Conservation (phyloP, 352 stramenopile species). For the Peronosclerospora sorghi region DNA sequence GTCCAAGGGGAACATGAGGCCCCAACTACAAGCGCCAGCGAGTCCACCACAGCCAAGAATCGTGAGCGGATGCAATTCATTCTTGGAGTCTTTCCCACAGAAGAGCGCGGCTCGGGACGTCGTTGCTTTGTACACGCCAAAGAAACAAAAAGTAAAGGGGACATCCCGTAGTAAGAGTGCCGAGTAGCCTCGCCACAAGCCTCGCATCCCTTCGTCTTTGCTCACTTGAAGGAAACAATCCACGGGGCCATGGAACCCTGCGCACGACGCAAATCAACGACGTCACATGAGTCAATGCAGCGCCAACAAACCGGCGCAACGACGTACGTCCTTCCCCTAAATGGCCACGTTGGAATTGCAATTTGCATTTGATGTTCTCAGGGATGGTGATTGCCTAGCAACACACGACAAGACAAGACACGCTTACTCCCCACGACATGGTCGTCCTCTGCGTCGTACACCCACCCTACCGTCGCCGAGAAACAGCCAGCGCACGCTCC, state of each 20-base stretch:
- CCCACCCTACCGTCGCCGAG: slow-evolving; percentile 47
- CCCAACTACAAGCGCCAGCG: slow-evolving; percentile 57
- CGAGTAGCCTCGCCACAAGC: slow-evolving; percentile 73
- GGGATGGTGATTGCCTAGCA: slow-evolving; percentile 68
- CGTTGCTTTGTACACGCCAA: slow-evolving; percentile 72
- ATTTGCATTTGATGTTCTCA: slow-evolving; percentile 82
- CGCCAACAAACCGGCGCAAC: background rate
- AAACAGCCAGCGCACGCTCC: slow-evolving; percentile 73
- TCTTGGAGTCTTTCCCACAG: slow-evolving; percentile 49
- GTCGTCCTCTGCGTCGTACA: background rate
- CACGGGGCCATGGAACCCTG: slow-evolving; percentile 49
- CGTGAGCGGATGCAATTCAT: slow-evolving; percentile 54
- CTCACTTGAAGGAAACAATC: slow-evolving; percentile 62
- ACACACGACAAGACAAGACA: background rate
- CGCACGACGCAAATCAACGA: background rate
- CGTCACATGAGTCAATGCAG: background rate
- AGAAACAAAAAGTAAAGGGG: slow-evolving; percentile 88
- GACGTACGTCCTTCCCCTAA: slow-evolving; percentile 45
- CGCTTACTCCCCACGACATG: background rate
- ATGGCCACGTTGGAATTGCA: slow-evolving; percentile 64
- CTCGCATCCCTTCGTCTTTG: slow-evolving; percentile 43
- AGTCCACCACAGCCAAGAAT: slow-evolving; percentile 73
- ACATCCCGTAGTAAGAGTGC: slow-evolving; percentile 79
- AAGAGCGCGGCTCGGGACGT: slow-evolving; percentile 37
- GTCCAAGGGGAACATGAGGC: slow-evolving; percentile 78